Evolutionary conservation across 139 green algal genomes (phyloP), one percentile per base, ranked within the genome.

Genomic region (Haematococcus sp.): DNA sequence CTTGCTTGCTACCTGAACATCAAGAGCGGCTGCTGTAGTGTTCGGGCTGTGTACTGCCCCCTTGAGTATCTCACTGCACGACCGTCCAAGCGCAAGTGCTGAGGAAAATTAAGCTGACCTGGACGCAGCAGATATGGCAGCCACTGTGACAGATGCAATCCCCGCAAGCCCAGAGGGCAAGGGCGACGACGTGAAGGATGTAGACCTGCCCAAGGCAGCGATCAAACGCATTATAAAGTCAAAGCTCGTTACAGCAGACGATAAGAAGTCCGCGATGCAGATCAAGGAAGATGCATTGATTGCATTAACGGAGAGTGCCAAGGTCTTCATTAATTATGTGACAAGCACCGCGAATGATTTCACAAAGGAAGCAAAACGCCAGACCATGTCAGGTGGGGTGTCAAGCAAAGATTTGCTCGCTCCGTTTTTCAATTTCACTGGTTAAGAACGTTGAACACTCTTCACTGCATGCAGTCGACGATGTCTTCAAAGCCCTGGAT

Each of bases 261-360:
- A 82, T 19, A 82, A 81, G 33, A 86, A 80, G n/a, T 43, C 56
- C 4, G 76, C 89, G 0, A 74, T 87, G 5, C 76, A 84, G 30
- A 51, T 94, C 3, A 91, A 81, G 79, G 91, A 90, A 52, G 88
- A 98, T 34, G 93, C 89, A 0, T 73, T 97, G 4, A 63, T 91
- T 22, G 94, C 92, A 0, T 88, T 96, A 54, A 71, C 60, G 0
- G 91, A 97, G 63, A 88, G 81, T 27, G 90, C 84, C 34, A 96
- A 95, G 80, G 81, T 92, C 25, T 97, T 98, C 68, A 95, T 98
- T 32, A 89, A 84, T 63, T 95, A 94, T 60, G 70, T 98, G 1
- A 89, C 91, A 2, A 81, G 89, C 4, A 89, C 92, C n/a, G 89
- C 92, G 7, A 95, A 96, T 63, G 93, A 97, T 52, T 75, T 94